These are phyloP conservation scores for Nicotiana sylvestris DNA, from an alignment of 257 asterid species.

Conservation along the genomic window DNA sequence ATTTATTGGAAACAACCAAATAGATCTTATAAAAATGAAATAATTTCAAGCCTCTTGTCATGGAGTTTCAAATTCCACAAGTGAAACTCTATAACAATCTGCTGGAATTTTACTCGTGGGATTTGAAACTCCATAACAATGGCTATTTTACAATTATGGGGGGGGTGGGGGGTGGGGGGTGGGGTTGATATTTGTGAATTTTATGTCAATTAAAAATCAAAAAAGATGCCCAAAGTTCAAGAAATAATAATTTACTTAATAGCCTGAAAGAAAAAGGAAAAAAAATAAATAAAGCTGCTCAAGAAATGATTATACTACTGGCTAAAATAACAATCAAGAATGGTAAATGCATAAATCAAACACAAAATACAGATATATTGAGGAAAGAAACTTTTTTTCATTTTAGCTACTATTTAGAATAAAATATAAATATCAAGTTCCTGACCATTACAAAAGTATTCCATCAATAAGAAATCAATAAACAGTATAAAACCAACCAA, in stretches of 20 bases:
- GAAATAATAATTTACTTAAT: not conserved
- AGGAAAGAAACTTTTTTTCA: not conserved
- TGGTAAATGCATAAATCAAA: not conserved
- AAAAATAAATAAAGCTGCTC: not conserved
- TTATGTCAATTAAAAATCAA: too few species aligned
- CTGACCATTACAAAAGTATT: slow-evolving; percentile 2
- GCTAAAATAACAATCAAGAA: not conserved
- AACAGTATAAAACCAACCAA: not conserved
- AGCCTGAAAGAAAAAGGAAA: not conserved
- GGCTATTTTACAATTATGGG: too few species aligned
- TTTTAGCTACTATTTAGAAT: not conserved
- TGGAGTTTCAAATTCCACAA: too few species aligned
- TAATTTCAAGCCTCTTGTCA: too few species aligned
- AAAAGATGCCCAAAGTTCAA: not conserved
- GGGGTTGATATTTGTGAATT: too few species aligned
- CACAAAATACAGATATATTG: not conserved
- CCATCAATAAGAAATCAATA: not conserved
- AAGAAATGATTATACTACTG: not conserved
- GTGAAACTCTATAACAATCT: too few species aligned
- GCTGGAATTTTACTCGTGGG: too few species aligned
- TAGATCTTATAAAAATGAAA: too few species aligned
- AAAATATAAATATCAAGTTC: not conserved
- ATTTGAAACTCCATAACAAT: too few species aligned
- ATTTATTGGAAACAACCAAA: too few species aligned
- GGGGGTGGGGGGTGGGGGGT: too few species aligned